Conservation (phyloP, 305 asterid genomes). For the Withania somnifera region DNA sequence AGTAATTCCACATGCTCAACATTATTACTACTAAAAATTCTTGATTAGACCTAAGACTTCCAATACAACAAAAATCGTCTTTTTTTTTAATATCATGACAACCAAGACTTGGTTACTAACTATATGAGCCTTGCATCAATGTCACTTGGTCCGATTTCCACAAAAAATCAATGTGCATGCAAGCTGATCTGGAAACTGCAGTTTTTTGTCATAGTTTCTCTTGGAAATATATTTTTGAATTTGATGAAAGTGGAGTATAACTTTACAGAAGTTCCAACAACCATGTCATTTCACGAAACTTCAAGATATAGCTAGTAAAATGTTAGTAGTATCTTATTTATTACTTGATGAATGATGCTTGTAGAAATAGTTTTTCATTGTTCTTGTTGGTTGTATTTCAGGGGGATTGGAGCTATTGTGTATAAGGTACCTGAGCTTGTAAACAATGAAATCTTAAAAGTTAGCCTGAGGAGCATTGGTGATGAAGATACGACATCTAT, state of each 20-base stretch:
- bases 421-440: slow-evolving; percentile 68
- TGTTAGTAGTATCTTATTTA: neutral
- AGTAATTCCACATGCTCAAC: neutral
- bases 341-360: neutral
- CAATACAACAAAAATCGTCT: neutral
- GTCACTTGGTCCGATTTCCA: neutral
- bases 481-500: slow-evolving; percentile 70
- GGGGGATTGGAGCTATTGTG: slow-evolving; percentile 87
- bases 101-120: neutral
- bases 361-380: neutral
- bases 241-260: neutral
- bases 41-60: neutral
- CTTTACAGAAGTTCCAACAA: neutral
- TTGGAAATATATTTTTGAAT: neutral
- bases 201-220: too few relatives aligned
- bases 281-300: neutral
- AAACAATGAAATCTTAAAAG: slow-evolving; percentile 44
- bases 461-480: slow-evolving; percentile 64
- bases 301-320: neutral
- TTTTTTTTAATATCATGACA: neutral
- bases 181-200: neutral
- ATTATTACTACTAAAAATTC: neutral
- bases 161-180: neutral
- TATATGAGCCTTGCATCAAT: neutral
- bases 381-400: slow-evolving; percentile 6